These are phyloP conservation scores for Saccharomyces hybrid DNA, from an alignment of 1,139 yeast species.

Conservation along the genomic window DNA sequence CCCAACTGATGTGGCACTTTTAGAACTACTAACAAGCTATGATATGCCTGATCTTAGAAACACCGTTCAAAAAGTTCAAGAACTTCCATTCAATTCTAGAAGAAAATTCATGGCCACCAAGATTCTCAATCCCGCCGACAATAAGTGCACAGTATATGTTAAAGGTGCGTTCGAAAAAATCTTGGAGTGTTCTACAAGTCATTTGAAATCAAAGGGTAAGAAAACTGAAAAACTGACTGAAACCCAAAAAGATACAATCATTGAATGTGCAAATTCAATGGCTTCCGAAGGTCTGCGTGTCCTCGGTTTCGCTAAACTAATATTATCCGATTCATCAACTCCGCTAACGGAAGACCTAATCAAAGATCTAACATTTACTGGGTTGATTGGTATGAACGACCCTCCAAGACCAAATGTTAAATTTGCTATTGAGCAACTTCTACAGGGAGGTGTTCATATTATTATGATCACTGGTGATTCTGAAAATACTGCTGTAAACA, in stretches of 20 bases:
- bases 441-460: conserved; percentile 90
- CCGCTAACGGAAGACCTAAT: conserved; percentile 39
- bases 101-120: conserved; percentile 82
- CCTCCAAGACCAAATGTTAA: conserved; percentile 88
- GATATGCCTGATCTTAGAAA: conserved; percentile 64
- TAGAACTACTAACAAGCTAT: conserved; percentile 65
- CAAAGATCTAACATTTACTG: conserved; percentile 61
- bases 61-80: conserved; percentile 45
- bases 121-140: conserved; percentile 44
- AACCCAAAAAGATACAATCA: conserved; percentile 40
- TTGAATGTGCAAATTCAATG: conserved; percentile 50
- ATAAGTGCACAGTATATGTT: conserved; percentile 51
- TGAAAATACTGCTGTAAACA: conserved; percentile 83
- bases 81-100: conserved; percentile 75
- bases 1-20: conserved; percentile 86
- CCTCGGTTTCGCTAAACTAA: conserved; percentile 59
- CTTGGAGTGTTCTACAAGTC: conserved; percentile 53
- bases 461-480: conserved; percentile 97
- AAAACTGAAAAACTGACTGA: conserved; percentile 42
- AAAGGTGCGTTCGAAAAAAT: conserved; percentile 87
- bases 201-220: conserved; percentile 52
- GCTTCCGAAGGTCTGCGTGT: conserved; percentile 85
- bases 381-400: conserved; percentile 89
- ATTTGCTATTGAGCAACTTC: conserved; percentile 58
- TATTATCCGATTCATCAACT: conserved; percentile 31